Evolutionary conservation across 192 early-diverging fungal genomes (phyloP).

Genomic region (Cetraspora pellucida): DNA sequence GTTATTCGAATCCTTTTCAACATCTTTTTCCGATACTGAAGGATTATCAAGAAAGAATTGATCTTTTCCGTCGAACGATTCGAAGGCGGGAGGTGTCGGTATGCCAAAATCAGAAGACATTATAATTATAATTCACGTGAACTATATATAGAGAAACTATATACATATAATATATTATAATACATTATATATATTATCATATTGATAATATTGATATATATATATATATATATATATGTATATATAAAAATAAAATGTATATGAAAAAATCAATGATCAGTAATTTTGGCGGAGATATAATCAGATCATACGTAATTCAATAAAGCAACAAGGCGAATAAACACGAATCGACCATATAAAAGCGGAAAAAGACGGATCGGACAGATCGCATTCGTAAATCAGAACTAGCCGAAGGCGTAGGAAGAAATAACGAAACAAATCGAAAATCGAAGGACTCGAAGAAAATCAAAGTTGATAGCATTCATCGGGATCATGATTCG

Average conservation of each 20-base stretch:
- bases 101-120: constrained; percentile 11
- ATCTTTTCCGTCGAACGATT: neutral
- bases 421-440: neutral
- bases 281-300: neutral
- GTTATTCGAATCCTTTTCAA: neutral
- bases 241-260: neutral
- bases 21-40: neutral
- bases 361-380: neutral
- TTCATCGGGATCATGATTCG: too few relatives aligned
- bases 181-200: neutral
- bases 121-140: neutral
- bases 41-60: neutral
- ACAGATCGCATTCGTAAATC: neutral
- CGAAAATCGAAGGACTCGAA: too few relatives aligned
- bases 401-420: neutral
- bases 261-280: neutral
- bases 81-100: constrained; percentile 16
- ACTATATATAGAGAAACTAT: neutral
- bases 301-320: neutral
- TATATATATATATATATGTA: neutral
- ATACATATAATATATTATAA: neutral
- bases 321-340: neutral
- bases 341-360: neutral
- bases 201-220: neutral
- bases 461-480: too few relatives aligned